Evolutionary conservation across 2,329 filamentous ascomycete genomes (phyloP), one percentile per base, ranked within the genome.

Genomic region (Colletotrichum costaricense): DNA sequence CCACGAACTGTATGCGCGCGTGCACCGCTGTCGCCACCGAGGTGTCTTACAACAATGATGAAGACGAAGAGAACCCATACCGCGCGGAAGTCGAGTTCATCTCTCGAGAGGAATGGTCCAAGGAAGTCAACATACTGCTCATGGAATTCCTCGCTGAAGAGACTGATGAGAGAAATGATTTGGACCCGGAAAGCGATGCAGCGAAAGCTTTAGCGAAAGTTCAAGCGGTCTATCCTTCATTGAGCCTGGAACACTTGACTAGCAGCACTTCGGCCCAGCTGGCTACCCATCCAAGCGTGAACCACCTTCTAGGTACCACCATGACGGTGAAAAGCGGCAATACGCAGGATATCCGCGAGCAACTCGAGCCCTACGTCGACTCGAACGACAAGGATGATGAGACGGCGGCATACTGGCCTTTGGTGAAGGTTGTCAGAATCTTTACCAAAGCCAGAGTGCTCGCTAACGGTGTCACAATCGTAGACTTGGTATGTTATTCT

Each of bases 11-110:
- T 77, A 88, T 91, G 86, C 82, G 88, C 33, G 90, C 90, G 0
- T 92, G 90, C 72, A 93, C 90, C 0, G 89, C 90, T 0, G 88
- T 89, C 0, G 86, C 90, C 0, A 92, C 90, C 0, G 90, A 92
- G 76, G 84, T 93, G 1, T 87, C 86, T 0, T 92, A 85, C 80
- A 92, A 92, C 64, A n/a, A 85, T 26, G 85, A 82, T 11, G 77
- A 82, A 0, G 78, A 85, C 6, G 79, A 82, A 0, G 46, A 71
- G 1, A 59, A 76, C 28, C 73, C 59, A 0, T 92, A 92, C 75
- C 80, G 82, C 2, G 90, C 88, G 0, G 86, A 90, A 60, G 84
- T 93, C 7, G 87, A 91, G 59, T 92, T 92, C 76, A 87, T 92
- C 59, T 79, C 82, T 11, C 74, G 59, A 0, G 80, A 83, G 0